phyloP scores from a whole-genome alignment of 1,139 yeast species.

The Suhomyces yuchorum region DNA sequence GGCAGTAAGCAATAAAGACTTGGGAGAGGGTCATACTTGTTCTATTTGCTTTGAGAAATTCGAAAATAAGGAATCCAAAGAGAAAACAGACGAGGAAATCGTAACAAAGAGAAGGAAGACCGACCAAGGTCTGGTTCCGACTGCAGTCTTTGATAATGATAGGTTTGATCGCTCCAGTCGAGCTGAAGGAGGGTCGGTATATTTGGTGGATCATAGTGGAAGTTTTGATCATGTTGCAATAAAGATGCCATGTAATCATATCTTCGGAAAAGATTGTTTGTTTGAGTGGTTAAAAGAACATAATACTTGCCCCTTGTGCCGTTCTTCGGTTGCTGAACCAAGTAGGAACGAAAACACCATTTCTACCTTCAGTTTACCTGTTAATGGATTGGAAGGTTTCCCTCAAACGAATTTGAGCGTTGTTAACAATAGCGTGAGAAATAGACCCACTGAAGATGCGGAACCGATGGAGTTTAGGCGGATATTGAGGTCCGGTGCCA shows the following conservation, averaged over 20 bases:
- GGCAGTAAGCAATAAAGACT: slow-evolving; percentile 29
- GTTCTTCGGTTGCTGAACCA: slow-evolving; percentile 50
- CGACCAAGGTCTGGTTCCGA: slow-evolving; percentile 5
- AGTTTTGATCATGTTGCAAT: slow-evolving; percentile 63
- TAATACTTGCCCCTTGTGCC: slow-evolving; percentile 79
- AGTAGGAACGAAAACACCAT: slow-evolving; percentile 4
- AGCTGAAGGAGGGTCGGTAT: slow-evolving; percentile 15
- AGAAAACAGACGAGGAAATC: slow-evolving; percentile 20
- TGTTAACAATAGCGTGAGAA: slow-evolving; percentile 3
- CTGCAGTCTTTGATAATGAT: slow-evolving; percentile 10
- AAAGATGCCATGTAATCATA: slow-evolving; percentile 77
- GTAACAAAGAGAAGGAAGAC: slow-evolving; percentile 19
- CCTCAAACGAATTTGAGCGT: slow-evolving; percentile 3
- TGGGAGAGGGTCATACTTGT: slow-evolving; percentile 45
- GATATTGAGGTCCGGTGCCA: slow-evolving; percentile 19
- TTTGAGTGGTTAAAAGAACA: slow-evolving; percentile 72
- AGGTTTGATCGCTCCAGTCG: slow-evolving; percentile 2
- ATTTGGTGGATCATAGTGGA: slow-evolving; percentile 30
- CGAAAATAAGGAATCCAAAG: slow-evolving; percentile 18
- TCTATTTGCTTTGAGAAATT: slow-evolving; percentile 71
- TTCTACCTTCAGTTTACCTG: slow-evolving; percentile 11
- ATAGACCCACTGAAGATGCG: slow-evolving; percentile 1
- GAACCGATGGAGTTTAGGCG: slow-evolving; percentile 12
- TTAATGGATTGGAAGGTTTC: slow-evolving; percentile 5
- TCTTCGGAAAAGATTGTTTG: slow-evolving; percentile 74